Evolutionary conservation across 148 eudicot species (phyloP).

Genomic region (Camellia sinensis): DNA sequence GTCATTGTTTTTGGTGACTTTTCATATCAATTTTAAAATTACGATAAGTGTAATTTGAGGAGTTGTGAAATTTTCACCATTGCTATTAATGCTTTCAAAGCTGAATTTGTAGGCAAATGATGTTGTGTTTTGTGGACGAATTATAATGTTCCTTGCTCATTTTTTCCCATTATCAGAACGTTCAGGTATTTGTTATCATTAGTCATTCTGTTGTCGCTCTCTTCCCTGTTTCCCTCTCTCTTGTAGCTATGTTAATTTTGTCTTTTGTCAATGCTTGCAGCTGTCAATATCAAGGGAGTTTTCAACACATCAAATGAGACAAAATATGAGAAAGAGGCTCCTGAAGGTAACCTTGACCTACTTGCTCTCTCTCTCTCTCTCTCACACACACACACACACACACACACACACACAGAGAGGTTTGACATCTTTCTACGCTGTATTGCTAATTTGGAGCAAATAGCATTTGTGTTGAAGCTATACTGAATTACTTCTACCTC

Average conservation of each 20-base stretch:
- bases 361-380: background rate
- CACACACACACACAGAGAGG: background rate
- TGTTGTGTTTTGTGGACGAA: conserved; percentile 96
- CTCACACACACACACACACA: background rate
- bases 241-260: background rate
- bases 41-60: background rate
- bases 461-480: background rate
- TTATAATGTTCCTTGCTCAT: conserved; percentile 98
- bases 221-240: background rate
- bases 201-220: conserved; percentile 1
- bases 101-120: conserved; percentile 79
- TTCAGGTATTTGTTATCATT: conserved; percentile 55
- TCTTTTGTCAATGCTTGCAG: conserved; percentile 40
- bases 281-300: conserved; percentile 98
- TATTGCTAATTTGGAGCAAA: conserved; percentile 2
- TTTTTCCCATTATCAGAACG: conserved; percentile 98
- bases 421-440: background rate
- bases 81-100: conserved; percentile 9
- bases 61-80: conserved; percentile 3
- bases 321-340: conserved; percentile 84
- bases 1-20: background rate
- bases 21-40: background rate
- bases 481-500: conserved; percentile 12
- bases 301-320: conserved; percentile 98
- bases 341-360: conserved; percentile 51